Evolutionary conservation across 2,329 filamentous ascomycete genomes (phyloP), one percentile per base, ranked within the genome.

Genomic region (Xylariaceae sp.): DNA sequence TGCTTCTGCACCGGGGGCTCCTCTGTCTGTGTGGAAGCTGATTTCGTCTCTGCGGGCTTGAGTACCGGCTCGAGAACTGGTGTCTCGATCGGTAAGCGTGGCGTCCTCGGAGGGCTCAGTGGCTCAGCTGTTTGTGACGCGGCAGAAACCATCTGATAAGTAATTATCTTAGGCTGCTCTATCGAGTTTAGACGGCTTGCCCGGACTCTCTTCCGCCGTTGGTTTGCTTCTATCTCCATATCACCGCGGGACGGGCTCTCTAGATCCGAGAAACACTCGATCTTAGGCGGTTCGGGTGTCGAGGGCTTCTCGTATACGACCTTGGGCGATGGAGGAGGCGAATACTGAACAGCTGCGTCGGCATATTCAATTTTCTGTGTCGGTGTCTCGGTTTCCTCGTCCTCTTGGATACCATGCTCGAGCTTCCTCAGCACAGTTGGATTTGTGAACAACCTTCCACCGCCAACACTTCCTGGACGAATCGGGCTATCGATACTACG

Each of bases 241-340:
- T 79, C 75, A 17, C 53, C 60, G 17, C 70, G 64, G 5, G 64
- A 60, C n/a, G 62, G 59, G 34, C 55, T 66, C 16, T 76, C 73
- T 3, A 62, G 31, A 7, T 72, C 68, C 8, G 59, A 55, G 2
- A 62, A 57, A 45, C 60, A 67, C 33, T 69, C 66, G 13, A 58
- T 55, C 28, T 55, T 62, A 27, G 54, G 48, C 15, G 68, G 67
- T 40, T 76, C 71, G 2, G 67, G 64, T 1, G 64, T 66, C 12
- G 64, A 51, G 12, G 66, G 58, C 49, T 69, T 66, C 34, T 50
- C 50, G 1, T 69, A 60, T 8, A 56, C 44, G 4, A 71, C 40
- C 51, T 69, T 70, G 1, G 87, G 87, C 2, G 88, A 94, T 3
- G 83, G 73, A 2, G 87, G 87, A 31, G 88, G 88, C 23, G 88